Conservation (phyloP, 139 green algal species). For the Nannochloris sp. region DNA sequence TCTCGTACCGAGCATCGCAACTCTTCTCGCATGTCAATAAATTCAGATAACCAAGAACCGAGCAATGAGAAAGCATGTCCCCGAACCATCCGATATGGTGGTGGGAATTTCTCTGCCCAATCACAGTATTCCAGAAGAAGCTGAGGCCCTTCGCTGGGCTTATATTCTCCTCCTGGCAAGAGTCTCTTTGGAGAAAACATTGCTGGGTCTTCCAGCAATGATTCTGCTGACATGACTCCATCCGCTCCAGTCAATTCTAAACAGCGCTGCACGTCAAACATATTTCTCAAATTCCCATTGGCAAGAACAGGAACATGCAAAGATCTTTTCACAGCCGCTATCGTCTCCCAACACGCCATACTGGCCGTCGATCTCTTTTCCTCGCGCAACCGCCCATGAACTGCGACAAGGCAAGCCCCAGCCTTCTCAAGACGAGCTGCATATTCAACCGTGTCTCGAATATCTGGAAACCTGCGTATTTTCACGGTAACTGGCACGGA, state of each 20-base stretch:
- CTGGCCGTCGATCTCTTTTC: conserved; percentile 82
- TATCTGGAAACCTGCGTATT: conserved; percentile 82
- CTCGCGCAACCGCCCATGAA: conserved; percentile 89
- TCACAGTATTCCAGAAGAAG: conserved; percentile 83
- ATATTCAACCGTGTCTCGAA: conserved; percentile 83
- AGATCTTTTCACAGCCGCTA: conserved; percentile 44
- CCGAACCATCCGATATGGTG: conserved; percentile 75
- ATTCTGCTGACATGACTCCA: conserved; percentile 78
- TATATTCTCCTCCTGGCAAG: conserved; percentile 8
- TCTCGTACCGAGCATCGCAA: conserved; percentile 37
- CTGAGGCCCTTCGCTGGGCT: conserved; percentile 28
- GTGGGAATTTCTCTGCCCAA: conserved; percentile 52
- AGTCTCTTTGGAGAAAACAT: conserved; percentile 51
- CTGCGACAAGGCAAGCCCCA: conserved; percentile 78
- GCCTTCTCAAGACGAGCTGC: conserved; percentile 79
- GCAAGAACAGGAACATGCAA: conserved; percentile 72
- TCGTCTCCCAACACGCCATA: conserved; percentile 14
- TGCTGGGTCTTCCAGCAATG: conserved; percentile 73
- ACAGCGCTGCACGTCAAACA: conserved; percentile 54
- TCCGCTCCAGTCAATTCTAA: conserved; percentile 71
- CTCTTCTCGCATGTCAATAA: conserved; percentile 71
- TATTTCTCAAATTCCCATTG: conserved; percentile 77
- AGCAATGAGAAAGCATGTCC: conserved; percentile 63
- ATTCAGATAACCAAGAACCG: conserved; percentile 74
- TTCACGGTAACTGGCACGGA: conserved; percentile 67